These are phyloP conservation scores for Trametes villosa DNA, from an alignment of 768 basidiomycete genomes.

Conservation along the genomic window DNA sequence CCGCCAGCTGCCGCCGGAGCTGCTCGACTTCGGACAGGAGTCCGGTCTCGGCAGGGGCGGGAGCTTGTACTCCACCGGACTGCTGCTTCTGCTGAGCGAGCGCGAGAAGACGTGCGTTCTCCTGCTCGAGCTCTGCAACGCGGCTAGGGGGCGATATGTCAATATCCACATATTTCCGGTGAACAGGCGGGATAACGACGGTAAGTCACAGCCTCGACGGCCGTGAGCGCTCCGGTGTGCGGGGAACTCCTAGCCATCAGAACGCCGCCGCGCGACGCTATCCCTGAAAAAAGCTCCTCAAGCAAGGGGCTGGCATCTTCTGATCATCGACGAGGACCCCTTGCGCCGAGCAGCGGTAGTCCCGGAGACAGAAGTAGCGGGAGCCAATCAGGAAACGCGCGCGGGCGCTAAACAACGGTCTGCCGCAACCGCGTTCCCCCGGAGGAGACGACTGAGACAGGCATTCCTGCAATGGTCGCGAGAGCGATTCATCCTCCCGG, in stretches of 20 bases:
- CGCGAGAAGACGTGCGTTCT: slow-evolving; percentile 73
- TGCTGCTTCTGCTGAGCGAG: slow-evolving; percentile 50
- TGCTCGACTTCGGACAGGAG: slow-evolving; percentile 66
- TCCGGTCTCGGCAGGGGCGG: slow-evolving; percentile 38
- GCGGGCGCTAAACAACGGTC: neutral
- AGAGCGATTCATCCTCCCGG: no score
- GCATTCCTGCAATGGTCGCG: no score
- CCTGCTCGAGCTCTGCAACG: slow-evolving; percentile 82
- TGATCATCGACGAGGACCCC: slow-evolving; percentile 1
- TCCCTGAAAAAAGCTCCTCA: neutral
- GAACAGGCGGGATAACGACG: neutral
- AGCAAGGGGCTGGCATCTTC: neutral
- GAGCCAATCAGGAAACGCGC: slow-evolving; percentile 11
- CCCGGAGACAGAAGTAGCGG: neutral
- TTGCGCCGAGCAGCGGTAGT: neutral
- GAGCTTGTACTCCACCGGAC: slow-evolving; percentile 6
- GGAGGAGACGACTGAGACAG: no score
- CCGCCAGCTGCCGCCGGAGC: slow-evolving; percentile 66
- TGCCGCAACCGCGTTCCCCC: neutral
- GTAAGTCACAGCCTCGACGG: slow-evolving; percentile 6
- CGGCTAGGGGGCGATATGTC: no score
- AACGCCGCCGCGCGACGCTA: neutral
- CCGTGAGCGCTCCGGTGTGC: slow-evolving; percentile 3
- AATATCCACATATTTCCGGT: no score
- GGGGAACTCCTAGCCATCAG: neutral